Conservation (phyloP, 192 early-diverging fungal species). For the Coemansia sp. region DNA sequence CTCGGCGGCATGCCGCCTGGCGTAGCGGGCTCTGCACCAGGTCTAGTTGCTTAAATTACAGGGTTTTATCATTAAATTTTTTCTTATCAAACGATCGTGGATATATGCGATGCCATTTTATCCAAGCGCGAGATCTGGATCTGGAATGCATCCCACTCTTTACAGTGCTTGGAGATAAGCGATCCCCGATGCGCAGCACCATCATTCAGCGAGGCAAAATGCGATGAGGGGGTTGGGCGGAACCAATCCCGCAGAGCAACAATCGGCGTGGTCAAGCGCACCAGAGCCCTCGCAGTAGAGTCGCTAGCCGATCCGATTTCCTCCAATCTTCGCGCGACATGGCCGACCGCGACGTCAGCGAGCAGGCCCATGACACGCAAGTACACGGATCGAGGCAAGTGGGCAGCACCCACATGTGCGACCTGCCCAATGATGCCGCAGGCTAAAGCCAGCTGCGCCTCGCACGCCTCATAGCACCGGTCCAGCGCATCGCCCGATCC, state of each 20-base stretch:
- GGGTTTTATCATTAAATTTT: neutral
- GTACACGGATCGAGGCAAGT: constrained; percentile 25
- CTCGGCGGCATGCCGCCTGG: constrained; percentile 4
- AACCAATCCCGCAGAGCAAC: constrained; percentile 24
- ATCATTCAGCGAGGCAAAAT: neutral
- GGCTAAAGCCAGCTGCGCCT: constrained; percentile 23
- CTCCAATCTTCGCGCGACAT: constrained; percentile 18
- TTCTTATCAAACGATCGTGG: neutral
- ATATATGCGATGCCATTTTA: constrained; percentile 12
- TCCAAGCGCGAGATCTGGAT: constrained; percentile 21
- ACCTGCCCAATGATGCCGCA: constrained; percentile 21
- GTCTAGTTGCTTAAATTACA: constrained; percentile 11
- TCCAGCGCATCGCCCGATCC: neutral
- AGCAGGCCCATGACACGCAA: constrained; percentile 28
- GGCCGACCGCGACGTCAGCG: constrained; percentile 7
- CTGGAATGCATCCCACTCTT: constrained; percentile 33
- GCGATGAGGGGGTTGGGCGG: neutral
- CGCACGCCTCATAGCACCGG: constrained; percentile 9
- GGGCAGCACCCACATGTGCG: constrained; percentile 7
- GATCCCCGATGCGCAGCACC: neutral
- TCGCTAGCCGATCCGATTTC: constrained; percentile 16
- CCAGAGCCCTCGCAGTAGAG: constrained; percentile 21
- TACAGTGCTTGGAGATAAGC: constrained; percentile 17
- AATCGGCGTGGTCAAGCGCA: constrained; percentile 22
- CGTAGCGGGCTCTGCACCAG: constrained; percentile 17